A percentile compares a stretch with the other conserved stretches of the same genome.
These are phyloP conservation scores for Rosa rugosa DNA, from an alignment of 306 rosid species.

Conservation along the genomic window DNA sequence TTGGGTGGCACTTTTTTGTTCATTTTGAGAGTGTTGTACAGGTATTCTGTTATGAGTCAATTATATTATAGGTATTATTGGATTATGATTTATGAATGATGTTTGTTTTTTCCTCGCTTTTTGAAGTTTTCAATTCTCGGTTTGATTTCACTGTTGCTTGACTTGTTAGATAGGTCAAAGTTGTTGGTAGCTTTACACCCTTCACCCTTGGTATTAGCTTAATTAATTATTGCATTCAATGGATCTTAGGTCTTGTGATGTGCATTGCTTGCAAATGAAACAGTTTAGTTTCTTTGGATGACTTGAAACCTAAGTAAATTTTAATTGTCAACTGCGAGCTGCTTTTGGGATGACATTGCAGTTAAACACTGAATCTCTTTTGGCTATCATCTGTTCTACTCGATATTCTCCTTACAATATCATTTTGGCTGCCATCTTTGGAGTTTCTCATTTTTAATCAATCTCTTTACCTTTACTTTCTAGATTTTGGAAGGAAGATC, in stretches of 20 bases:
- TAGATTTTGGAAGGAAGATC: conserved; percentile 48
- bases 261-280: neutral
- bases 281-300: neutral
- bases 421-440: too few relatives aligned
- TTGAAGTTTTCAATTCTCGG: neutral
- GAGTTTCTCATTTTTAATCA: neutral
- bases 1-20: neutral
- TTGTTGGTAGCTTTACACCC: neutral
- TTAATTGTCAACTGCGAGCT: neutral
- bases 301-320: neutral
- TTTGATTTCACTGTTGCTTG: neutral
- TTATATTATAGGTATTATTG: neutral
- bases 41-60: neutral
- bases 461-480: neutral
- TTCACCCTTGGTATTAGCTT: neutral
- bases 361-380: neutral
- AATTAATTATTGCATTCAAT: neutral
- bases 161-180: neutral
- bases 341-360: neutral
- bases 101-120: neutral
- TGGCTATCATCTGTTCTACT: neutral
- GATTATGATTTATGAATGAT: conserved; percentile 6
- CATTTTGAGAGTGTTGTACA: neutral
- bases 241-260: neutral
- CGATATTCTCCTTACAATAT: neutral